Percentiles rank a stretch among this genome's conserved stretches.
Conservation (phyloP, 305 asterid genomes). For the Euphrasia arctica region DNA sequence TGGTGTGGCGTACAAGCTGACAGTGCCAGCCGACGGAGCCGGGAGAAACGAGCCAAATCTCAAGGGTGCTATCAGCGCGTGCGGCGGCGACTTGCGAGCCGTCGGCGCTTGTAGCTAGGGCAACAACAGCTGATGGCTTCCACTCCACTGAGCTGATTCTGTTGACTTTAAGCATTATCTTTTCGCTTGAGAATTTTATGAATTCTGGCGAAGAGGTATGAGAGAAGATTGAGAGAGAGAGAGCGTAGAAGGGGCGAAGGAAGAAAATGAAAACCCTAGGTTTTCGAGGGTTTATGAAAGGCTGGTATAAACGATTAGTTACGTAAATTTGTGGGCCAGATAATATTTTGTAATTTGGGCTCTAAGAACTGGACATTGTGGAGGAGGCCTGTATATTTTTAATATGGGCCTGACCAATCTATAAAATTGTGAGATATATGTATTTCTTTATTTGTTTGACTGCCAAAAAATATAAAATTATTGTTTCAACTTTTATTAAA, state of each 20-base stretch:
- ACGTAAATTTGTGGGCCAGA: not conserved
- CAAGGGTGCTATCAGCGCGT: conserved; percentile 80
- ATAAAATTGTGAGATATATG: too few species aligned
- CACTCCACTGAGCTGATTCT: conserved; percentile 67
- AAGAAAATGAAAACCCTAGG: conserved; percentile 15
- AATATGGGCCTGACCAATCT: too few species aligned
- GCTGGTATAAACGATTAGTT: too few species aligned
- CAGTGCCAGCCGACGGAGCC: conserved; percentile 99
- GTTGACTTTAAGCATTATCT: conserved; percentile 48
- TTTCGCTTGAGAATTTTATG: conserved; percentile 4
- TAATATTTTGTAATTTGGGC: not conserved
- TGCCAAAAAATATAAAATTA: too few species aligned
- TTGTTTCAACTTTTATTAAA: too few species aligned
- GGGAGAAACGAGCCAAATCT: conserved; percentile 98
- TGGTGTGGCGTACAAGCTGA: conserved; percentile 66
- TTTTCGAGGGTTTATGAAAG: conserved; percentile 36
- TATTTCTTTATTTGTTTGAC: too few species aligned
- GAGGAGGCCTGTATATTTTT: too few species aligned
- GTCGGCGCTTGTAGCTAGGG: conserved; percentile 91
- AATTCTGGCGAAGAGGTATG: conserved; percentile 17
- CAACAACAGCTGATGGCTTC: conserved; percentile 84
- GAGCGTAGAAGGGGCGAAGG: conserved; percentile 28
- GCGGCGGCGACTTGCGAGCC: conserved; percentile 95
- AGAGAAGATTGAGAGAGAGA: conserved; percentile 19
- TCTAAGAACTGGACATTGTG: too few species aligned